Base-by-base conservation (phyloP, 2,329 filamentous ascomycete genomes). In the Fusarium piperis region DNA sequence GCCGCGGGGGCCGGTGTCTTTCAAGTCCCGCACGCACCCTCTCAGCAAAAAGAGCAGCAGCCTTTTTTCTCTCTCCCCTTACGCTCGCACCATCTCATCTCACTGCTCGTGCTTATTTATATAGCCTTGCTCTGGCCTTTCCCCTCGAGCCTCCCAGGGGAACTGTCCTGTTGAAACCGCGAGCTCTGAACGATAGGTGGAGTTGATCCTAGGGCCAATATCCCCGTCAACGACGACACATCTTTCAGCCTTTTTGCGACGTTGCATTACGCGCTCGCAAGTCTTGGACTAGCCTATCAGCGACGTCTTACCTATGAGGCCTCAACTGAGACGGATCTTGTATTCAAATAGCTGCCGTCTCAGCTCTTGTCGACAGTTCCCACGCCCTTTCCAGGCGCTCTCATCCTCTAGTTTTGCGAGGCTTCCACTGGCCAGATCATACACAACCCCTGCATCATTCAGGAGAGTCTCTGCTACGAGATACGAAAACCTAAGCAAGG, bases 231-330 rank as follows among this genome's bases (percentile, higher is more conserved):
- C 72, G 66, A 68, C 70, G 59, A 70, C 67, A 64, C 72, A 72
- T 72, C 58, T 68, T 57, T 70, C 66, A 28, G 38, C 63, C 55
- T 61, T 52, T 68, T 62, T 67, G 68, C 66, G 61, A 52, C 62
- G 71, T 48, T 66, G 61, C 39, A 51, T 72, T 59, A 66, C 74
- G 64, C 72, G 62, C 69, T 48, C 59, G 65, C 66, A 64, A 46
- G 23, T 63, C 53, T 64, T 63, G 56, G 36, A 46, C 59, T 67
- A 59, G 38, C 38, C 62, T 58, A 18, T 59, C 62, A 56, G 44
- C 52, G 44, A 44, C 36, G 51, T 33, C 62, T 73, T 51, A 74
- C 66, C 56, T 74, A 77, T 77, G 75, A 76, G 70, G 58, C 44
- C 63, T 30, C 75, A 72, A 65, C 52, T 74, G 58, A 62, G 62